Evolutionary conservation across 805 yeast genomes (phyloP).

Genomic region (Dipodascus geniculatus): DNA sequence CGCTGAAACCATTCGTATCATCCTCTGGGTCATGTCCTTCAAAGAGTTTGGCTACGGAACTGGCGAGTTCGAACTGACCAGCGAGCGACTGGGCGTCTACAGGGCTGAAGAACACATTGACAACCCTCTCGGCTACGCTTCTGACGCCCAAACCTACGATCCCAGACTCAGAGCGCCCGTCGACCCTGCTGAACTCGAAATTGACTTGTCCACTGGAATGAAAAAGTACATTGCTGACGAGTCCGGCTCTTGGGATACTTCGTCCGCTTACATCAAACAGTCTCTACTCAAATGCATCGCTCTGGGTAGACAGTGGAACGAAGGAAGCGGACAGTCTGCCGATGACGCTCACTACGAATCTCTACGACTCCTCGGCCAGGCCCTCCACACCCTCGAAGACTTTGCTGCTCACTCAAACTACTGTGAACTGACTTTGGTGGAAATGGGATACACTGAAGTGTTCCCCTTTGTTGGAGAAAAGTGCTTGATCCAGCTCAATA

Average conservation of each 20-base stretch:
- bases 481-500: conserved; percentile 11
- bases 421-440: conserved; percentile 14
- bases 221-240: conserved; percentile 19
- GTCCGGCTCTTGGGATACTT: conserved; percentile 16
- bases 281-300: conserved; percentile 12
- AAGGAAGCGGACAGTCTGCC: conserved; percentile 3
- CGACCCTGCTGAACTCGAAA: conserved; percentile 12
- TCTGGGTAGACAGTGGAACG: conserved; percentile 9
- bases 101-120: conserved; percentile 19
- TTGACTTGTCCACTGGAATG: conserved; percentile 17
- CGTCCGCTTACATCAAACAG: conserved; percentile 11
- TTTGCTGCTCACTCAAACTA: conserved; percentile 18
- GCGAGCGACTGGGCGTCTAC: conserved; percentile 14
- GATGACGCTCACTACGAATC: conserved; percentile 12
- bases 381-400: conserved; percentile 18
- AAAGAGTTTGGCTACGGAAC: conserved; percentile 18
- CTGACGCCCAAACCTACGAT: conserved; percentile 14
- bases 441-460: conserved; percentile 13
- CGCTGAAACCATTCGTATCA: conserved; percentile 11
- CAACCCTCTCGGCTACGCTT: conserved; percentile 16
- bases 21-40: conserved; percentile 16
- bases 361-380: conserved; percentile 15
- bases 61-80: conserved; percentile 17
- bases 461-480: conserved; percentile 19
- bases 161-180: conserved; percentile 15